Conservation (phyloP, 2,329 filamentous ascomycete species). For the Penicillium capsulatum region DNA sequence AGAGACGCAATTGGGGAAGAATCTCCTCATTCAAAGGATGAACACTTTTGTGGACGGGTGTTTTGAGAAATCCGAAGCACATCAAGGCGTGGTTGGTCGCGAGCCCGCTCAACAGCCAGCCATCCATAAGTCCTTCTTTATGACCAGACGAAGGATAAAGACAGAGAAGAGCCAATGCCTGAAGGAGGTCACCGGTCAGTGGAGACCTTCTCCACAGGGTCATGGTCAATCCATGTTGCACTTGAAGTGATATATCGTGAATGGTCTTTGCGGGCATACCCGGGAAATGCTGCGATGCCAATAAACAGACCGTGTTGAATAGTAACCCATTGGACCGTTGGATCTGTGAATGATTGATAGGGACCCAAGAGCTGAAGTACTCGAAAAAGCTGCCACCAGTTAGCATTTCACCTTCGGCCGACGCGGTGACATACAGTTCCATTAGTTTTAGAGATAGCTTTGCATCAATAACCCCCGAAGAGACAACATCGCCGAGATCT, state of each 20-base stretch:
- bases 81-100: conserved; percentile 33
- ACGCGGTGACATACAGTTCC: conserved; percentile 25
- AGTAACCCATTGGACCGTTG: conserved; percentile 30
- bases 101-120: conserved; percentile 36
- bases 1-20: conserved; percentile 30
- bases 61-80: conserved; percentile 20
- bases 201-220: conserved; percentile 29
- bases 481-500: conserved; percentile 25
- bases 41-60: conserved; percentile 17
- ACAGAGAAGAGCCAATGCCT: conserved; percentile 31
- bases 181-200: conserved; percentile 30
- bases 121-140: conserved; percentile 33
- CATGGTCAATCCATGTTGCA: conserved; percentile 30
- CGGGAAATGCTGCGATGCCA: conserved; percentile 33
- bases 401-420: background rate
- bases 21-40: conserved; percentile 29
- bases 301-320: conserved; percentile 32
- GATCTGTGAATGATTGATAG: conserved; percentile 29
- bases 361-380: conserved; percentile 32
- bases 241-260: conserved; percentile 30
- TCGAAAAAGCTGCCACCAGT: conserved; percentile 18
- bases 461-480: conserved; percentile 29
- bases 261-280: conserved; percentile 27
- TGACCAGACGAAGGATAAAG: conserved; percentile 32
- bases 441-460: conserved; percentile 31